Conservation (phyloP, 208 protist species). For the Trypanosoma melophagium region DNA sequence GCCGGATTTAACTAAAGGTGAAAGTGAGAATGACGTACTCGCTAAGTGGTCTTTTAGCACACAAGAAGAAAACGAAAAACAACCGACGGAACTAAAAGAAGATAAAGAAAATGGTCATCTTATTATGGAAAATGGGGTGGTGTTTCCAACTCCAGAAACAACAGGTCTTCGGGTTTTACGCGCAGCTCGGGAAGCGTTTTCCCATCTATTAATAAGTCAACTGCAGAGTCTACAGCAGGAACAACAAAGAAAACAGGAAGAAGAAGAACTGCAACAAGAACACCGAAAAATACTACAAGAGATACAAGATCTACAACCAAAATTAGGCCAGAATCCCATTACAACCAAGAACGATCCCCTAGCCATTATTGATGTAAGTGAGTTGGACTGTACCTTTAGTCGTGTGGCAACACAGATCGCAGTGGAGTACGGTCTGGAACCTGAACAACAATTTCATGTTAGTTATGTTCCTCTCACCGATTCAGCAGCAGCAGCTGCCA, state of each 20-base stretch:
- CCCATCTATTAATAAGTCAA: conserved; percentile 46
- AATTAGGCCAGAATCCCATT: no score
- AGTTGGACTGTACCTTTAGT: conserved; percentile 68
- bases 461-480: conserved; percentile 57
- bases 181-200: conserved; percentile 58
- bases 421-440: conserved; percentile 53
- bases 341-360: conserved; percentile 22
- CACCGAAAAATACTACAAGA: background rate
- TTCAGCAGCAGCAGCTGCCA: conserved; percentile 35
- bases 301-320: no score
- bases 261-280: background rate
- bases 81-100: conserved; percentile 8
- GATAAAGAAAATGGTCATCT: conserved; percentile 16
- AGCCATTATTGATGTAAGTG: conserved; percentile 64
- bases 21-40: background rate
- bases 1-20: background rate
- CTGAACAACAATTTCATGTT: conserved; percentile 50
- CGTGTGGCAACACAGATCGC: conserved; percentile 57
- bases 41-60: conserved; percentile 1
- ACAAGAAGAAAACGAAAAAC: background rate
- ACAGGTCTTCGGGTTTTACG: conserved; percentile 68
- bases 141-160: conserved; percentile 41
- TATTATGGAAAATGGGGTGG: conserved; percentile 70
- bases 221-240: background rate
- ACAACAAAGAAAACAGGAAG: background rate